Evolutionary conservation across 495 filamentous ascomycete genomes (phyloP).

Genomic region (Aspergillus olivimuriae): DNA sequence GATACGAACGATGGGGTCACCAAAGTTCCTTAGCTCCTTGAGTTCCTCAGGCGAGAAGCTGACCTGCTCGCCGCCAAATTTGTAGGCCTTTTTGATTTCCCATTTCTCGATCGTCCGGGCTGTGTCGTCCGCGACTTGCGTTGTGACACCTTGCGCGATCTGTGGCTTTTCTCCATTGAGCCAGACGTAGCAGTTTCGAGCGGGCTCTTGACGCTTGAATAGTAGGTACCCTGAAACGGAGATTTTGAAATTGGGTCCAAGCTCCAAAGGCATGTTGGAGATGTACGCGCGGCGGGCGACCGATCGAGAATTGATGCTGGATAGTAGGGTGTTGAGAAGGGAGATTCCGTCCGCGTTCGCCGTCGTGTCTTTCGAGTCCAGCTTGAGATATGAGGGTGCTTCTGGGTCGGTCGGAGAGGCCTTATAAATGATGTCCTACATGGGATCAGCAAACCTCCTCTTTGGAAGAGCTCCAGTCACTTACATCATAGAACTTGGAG

Average conservation of each 20-base stretch:
- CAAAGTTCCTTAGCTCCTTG: slow-evolving; percentile 67
- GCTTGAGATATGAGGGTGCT: slow-evolving; percentile 47
- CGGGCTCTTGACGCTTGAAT: slow-evolving; percentile 73
- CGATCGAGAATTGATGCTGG: slow-evolving; percentile 86
- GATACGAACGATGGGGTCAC: slow-evolving; percentile 75
- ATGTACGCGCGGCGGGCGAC: slow-evolving; percentile 84
- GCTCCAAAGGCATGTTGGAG: slow-evolving; percentile 74
- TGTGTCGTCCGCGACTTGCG: slow-evolving; percentile 67
- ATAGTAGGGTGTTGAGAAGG: slow-evolving; percentile 73
- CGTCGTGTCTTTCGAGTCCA: slow-evolving; percentile 43
- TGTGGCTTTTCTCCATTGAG: slow-evolving; percentile 75
- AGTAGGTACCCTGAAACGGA: slow-evolving; percentile 90
- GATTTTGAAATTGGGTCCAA: slow-evolving; percentile 78
- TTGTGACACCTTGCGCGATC: slow-evolving; percentile 67
- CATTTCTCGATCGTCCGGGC: slow-evolving; percentile 67
- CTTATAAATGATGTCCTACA: slow-evolving; percentile 75
- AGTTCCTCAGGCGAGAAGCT: slow-evolving; percentile 79
- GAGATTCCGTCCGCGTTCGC: slow-evolving; percentile 66
- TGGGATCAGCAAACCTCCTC: slow-evolving; percentile 1
- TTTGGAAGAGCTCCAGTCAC: not conserved
- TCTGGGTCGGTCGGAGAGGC: slow-evolving; percentile 58
- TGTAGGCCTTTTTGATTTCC: slow-evolving; percentile 88
- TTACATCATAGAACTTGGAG: slow-evolving; percentile 86
- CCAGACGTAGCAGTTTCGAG: slow-evolving; percentile 78
- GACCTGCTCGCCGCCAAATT: slow-evolving; percentile 88